These are phyloP conservation scores for Fusarium graminum DNA, from an alignment of 2,329 filamentous ascomycete genomes.

Conservation along the genomic window DNA sequence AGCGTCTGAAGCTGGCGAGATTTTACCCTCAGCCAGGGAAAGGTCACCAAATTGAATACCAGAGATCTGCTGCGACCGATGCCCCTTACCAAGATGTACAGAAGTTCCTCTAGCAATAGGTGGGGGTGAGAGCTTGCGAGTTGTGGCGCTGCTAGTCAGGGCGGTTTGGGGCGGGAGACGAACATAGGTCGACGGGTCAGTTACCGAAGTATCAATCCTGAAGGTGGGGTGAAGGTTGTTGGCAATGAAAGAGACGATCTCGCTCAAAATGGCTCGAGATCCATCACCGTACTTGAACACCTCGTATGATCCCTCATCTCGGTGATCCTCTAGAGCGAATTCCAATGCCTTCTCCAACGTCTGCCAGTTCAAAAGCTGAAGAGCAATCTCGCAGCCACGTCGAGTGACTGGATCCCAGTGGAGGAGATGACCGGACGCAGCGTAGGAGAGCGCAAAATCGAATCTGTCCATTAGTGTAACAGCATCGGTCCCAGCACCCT, in stretches of 20 bases:
- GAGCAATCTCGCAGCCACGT: constrained; percentile 71
- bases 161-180: constrained; percentile 54
- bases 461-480: constrained; percentile 60
- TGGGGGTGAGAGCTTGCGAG: constrained; percentile 34
- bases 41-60: constrained; percentile 80
- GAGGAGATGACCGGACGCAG: constrained; percentile 72
- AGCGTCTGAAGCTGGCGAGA: constrained; percentile 50
- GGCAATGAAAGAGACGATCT: constrained; percentile 70
- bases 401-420: constrained; percentile 66
- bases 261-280: constrained; percentile 66
- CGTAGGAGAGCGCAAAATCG: constrained; percentile 72
- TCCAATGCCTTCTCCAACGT: constrained; percentile 71
- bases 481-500: constrained; percentile 53
- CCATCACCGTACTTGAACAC: constrained; percentile 66
- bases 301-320: constrained; percentile 57
- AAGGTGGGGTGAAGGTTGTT: constrained; percentile 72
- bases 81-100: constrained; percentile 54
- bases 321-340: constrained; percentile 64
- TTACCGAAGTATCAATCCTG: constrained; percentile 64
- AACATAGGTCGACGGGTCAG: constrained; percentile 54
- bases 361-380: constrained; percentile 70
- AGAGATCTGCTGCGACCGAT: constrained; percentile 66
- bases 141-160: constrained; percentile 20
- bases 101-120: constrained; percentile 56
- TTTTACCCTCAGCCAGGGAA: constrained; percentile 53